Evolutionary conservation across 106 monocot genomes (phyloP).

Genomic region (Apostasia ramifera): DNA sequence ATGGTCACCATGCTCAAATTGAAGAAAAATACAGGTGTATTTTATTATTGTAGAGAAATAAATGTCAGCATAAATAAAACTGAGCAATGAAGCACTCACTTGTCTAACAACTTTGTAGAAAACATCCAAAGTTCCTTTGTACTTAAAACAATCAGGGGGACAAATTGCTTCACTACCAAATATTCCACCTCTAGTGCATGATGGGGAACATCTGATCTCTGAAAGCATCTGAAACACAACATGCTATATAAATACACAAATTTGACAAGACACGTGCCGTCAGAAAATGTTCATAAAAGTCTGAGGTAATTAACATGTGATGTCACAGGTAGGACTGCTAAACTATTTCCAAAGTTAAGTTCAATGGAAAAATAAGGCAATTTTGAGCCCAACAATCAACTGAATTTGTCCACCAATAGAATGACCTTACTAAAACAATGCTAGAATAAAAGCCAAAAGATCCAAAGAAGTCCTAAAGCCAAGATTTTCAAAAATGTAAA

Average conservation of each 20-base stretch:
- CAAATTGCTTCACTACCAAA: conserved; percentile 72
- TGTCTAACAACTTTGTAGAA: conserved; percentile 87
- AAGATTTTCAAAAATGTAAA: too few species aligned
- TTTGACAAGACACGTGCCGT: too few species aligned
- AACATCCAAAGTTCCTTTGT: conserved; percentile 95
- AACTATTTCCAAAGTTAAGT: too few species aligned
- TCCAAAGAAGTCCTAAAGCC: not conserved
- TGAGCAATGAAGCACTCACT: conserved; percentile 22
- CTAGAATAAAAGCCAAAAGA: not conserved
- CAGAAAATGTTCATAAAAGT: too few species aligned
- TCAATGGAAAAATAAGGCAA: too few species aligned
- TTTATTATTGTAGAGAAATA: too few species aligned
- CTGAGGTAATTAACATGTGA: too few species aligned
- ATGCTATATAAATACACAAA: too few species aligned
- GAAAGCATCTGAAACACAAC: conserved; percentile 48
- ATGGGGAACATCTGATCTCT: conserved; percentile 85
- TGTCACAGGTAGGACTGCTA: too few species aligned
- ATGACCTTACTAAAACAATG: not conserved
- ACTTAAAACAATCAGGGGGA: conserved; percentile 87
- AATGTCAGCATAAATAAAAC: not conserved
- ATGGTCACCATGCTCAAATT: too few species aligned
- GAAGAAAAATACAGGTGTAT: too few species aligned
- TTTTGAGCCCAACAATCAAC: too few species aligned
- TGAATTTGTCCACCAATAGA: not conserved
- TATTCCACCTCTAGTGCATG: conserved; percentile 63